These are phyloP conservation scores for Nicotiana obtusifolia DNA, from an alignment of 257 asterid species.

Conservation along the genomic window DNA sequence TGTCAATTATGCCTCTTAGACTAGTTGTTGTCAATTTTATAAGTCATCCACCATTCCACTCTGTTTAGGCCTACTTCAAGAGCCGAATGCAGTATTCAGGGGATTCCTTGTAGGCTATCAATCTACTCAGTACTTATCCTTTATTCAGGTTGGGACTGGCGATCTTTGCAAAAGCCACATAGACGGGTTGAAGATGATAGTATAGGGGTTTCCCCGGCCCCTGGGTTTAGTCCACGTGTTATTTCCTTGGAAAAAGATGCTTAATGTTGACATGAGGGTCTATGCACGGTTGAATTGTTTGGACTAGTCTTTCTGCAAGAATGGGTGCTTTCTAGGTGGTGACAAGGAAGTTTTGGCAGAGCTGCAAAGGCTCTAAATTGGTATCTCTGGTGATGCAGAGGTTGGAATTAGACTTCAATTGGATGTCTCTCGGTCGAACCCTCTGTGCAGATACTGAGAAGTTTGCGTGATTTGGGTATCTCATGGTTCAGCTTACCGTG, in stretches of 20 bases:
- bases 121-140: not conserved
- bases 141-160: not conserved
- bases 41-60: not conserved
- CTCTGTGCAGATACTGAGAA: not conserved
- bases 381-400: not conserved
- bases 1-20: not conserved
- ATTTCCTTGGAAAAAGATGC: not conserved
- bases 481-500: conserved; percentile 1
- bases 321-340: not conserved
- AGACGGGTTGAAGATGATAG: not conserved
- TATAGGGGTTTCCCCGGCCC: not conserved
- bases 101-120: not conserved
- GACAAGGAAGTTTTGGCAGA: not conserved
- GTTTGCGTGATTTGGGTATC: not conserved
- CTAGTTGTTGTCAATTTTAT: not conserved
- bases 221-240: not conserved
- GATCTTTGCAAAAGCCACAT: not conserved
- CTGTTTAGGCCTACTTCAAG: not conserved
- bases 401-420: not conserved
- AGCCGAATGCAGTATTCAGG: not conserved
- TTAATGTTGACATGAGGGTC: not conserved
- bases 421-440: not conserved
- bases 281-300: not conserved
- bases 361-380: not conserved
- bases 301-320: not conserved